Percentiles rank a stretch among this genome's conserved stretches.
Conservation (phyloP, 2,329 filamentous ascomycete genomes). For the Neonectria magnoliae region DNA sequence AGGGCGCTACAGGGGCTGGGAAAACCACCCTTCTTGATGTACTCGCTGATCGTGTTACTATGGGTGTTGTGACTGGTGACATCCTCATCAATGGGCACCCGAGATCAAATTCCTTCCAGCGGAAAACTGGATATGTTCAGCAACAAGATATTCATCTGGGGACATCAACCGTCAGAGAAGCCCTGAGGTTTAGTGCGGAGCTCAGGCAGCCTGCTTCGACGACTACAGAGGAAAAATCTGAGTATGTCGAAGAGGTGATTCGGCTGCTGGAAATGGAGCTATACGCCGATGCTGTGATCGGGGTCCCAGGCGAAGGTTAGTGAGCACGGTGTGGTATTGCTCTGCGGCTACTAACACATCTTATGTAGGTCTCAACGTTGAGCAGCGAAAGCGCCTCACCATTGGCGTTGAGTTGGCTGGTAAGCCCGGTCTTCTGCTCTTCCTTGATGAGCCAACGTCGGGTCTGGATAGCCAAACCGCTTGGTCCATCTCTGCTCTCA, state of each 20-base stretch:
- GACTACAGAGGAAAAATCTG: conserved; percentile 66
- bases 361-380: conserved; percentile 63
- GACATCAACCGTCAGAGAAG: conserved; percentile 65
- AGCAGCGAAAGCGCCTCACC: conserved; percentile 70
- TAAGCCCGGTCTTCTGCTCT: conserved; percentile 67
- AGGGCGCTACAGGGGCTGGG: conserved; percentile 64
- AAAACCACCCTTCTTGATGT: conserved; percentile 57
- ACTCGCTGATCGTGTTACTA: conserved; percentile 60
- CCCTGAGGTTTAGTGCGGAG: conserved; percentile 64
- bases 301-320: conserved; percentile 64
- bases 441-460: conserved; percentile 69
- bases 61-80: conserved; percentile 72
- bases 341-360: background rate
- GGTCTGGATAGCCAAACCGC: conserved; percentile 72
- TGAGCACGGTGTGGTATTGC: no score
- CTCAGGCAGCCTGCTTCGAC: conserved; percentile 65
- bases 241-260: conserved; percentile 72
- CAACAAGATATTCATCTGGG: conserved; percentile 67
- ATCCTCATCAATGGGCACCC: conserved; percentile 73
- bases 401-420: conserved; percentile 68
- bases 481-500: conserved; percentile 70
- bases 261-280: conserved; percentile 73
- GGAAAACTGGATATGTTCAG: conserved; percentile 74
- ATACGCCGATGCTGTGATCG: conserved; percentile 73
- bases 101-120: conserved; percentile 67